Conservation (phyloP, 2,329 filamentous ascomycete genomes). For the Aspergillaceae sp. region DNA sequence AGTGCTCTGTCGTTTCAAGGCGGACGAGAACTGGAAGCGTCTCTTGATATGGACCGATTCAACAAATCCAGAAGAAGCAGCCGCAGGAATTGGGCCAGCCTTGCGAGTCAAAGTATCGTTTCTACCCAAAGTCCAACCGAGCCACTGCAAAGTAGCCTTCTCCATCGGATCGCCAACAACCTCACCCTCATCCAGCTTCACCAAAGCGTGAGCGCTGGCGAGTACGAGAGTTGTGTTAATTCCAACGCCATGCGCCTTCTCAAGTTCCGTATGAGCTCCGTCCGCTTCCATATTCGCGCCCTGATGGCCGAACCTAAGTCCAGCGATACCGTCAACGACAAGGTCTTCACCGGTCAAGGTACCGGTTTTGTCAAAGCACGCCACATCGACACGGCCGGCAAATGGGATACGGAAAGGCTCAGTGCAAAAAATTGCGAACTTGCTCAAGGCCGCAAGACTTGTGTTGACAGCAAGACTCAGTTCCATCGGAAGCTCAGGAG, state of each 20-base stretch:
- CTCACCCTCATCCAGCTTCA: constrained; percentile 93
- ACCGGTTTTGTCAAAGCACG: constrained; percentile 98
- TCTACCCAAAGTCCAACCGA: constrained; percentile 86
- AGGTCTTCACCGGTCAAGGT: constrained; percentile 94
- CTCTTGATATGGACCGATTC: constrained; percentile 90
- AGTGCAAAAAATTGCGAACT: constrained; percentile 95
- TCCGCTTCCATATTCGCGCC: constrained; percentile 63
- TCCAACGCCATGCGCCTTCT: constrained; percentile 58
- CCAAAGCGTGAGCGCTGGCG: constrained; percentile 87
- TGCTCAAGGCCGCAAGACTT: constrained; percentile 85
- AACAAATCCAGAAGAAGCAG: constrained; percentile 33
- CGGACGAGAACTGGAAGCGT: constrained; percentile 96
- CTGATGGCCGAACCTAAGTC: constrained; percentile 63
- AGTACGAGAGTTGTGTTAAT: constrained; percentile 86
- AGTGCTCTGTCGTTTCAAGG: constrained; percentile 91
- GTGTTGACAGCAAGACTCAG: constrained; percentile 96
- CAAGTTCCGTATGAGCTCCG: constrained; percentile 74
- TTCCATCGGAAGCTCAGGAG: constrained; percentile 98
- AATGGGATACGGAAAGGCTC: constrained; percentile 98
- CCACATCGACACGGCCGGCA: constrained; percentile 87
- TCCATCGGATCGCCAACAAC: constrained; percentile 99
- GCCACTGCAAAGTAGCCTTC: constrained; percentile 80
- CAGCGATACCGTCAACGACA: constrained; percentile 93
- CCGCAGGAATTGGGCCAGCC: constrained; percentile 25
- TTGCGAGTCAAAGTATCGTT: constrained; percentile 77